A percentile compares a stretch with the other conserved stretches of the same genome.
Evolutionary conservation across 176 grass and related monocot species (phyloP).

Genomic region (Tillandsia fasciculata): DNA sequence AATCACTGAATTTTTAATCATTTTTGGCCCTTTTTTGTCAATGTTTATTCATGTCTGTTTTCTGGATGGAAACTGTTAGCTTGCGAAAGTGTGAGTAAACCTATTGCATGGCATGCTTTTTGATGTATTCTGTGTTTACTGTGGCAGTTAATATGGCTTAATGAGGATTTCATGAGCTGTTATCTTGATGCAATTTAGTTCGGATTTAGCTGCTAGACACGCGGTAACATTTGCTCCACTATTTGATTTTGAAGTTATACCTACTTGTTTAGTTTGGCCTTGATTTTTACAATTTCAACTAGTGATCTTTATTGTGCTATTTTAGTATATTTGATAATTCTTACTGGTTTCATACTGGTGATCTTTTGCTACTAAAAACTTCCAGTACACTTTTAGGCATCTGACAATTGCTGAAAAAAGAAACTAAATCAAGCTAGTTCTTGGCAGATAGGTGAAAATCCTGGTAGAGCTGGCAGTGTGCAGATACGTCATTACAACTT

Average conservation of each 20-base stretch:
- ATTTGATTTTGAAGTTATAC: neutral
- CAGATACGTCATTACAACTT: too few species aligned
- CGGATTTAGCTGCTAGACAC: constrained; percentile 50
- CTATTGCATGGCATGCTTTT: neutral
- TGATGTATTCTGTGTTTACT: neutral
- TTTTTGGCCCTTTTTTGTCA: neutral
- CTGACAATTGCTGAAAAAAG: too few species aligned
- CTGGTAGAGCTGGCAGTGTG: too few species aligned
- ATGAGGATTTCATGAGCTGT: constrained; percentile 51
- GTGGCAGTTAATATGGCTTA: constrained; percentile 53
- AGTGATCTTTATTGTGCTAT: too few species aligned
- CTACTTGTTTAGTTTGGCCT: neutral
- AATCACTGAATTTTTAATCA: constrained; percentile 26
- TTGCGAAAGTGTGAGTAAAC: neutral
- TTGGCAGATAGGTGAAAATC: too few species aligned
- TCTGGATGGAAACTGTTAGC: neutral
- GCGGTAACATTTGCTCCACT: constrained; percentile 49
- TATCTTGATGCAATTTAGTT: constrained; percentile 46
- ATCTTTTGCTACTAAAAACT: too few species aligned
- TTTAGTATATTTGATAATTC: too few species aligned
- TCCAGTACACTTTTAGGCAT: too few species aligned
- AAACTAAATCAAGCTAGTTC: too few species aligned
- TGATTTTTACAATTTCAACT: neutral
- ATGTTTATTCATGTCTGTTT: neutral
- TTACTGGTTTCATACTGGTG: too few species aligned